Evolutionary conservation across 1,139 yeast species (phyloP), one percentile per base, ranked within the genome.

Genomic region (Pneumocystis sp.): DNA sequence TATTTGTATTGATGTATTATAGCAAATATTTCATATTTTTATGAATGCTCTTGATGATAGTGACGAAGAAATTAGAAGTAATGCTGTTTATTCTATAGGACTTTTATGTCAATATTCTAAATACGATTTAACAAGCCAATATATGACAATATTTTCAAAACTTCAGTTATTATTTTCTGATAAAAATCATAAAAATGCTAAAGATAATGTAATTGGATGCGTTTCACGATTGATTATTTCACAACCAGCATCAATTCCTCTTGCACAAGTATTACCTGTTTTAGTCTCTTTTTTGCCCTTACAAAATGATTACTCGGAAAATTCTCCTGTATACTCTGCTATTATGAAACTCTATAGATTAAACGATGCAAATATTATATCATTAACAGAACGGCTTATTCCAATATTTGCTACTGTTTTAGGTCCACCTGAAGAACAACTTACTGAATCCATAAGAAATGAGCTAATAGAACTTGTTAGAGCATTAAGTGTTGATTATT

Each of bases 21-120:
- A 67, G 70, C 89, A 87, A 71, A 80, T 93, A 72, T 78, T 90
- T 72, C 83, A 85, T 73, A 79, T 86, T 35, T 85, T 93, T 73
- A 79, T 82, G 66, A 82, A 83, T 68, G 85, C 87, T 71, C 81
- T 93, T 69, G 81, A 82, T 70, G 98, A 93, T 76, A 82, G 85
- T 72, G 86, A 95, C 37, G 81, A 87, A 70, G 96, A 90, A 74
- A 97, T 90, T 66, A 86, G 93, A 78, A 93, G 96, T 71, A 89
- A 90, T 72, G 95, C 97, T 66, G 97, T 97, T 21, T 93, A 89
- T 74, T 98, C 97, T 80, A 83, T 89, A 70, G 99, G 98, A 70
- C 78, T 90, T 69, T 78, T 90, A 68, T 80, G 90, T 69, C 86
- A 84, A 76, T 76, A 79, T 76, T 80, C 89, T 66, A 71, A 72